Conservation (phyloP, 257 asterid species). For the Capsicum rhomboideum region DNA sequence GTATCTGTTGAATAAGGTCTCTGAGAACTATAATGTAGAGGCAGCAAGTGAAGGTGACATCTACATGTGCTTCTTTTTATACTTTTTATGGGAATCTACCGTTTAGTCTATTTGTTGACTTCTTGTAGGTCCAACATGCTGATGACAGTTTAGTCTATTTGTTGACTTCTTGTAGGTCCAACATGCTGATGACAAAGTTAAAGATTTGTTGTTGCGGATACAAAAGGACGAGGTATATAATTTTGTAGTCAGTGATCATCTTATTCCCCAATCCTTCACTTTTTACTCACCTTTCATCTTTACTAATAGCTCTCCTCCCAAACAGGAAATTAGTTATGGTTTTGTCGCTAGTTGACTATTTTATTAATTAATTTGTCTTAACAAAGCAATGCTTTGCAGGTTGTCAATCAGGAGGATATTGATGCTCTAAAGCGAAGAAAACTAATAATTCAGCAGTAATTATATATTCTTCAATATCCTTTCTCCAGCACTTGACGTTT, state of each 20-base stretch:
- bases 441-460: slow-evolving; percentile 75
- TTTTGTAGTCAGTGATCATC: not conserved
- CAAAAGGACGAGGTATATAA: slow-evolving; percentile 64
- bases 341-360: not conserved
- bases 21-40: not conserved
- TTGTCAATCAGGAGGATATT: slow-evolving; percentile 50
- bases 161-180: slow-evolving; percentile 39
- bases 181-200: slow-evolving; percentile 67
- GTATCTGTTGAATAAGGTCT: not conserved
- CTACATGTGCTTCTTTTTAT: not conserved
- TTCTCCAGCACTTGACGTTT: not conserved
- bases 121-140: slow-evolving; percentile 50
- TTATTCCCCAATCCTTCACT: not conserved
- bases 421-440: slow-evolving; percentile 77
- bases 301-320: not conserved
- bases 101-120: not conserved
- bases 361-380: not conserved
- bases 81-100: not conserved
- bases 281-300: not conserved
- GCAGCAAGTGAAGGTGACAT: not conserved
- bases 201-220: slow-evolving; percentile 46
- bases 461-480: not conserved
- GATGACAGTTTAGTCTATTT: not conserved
- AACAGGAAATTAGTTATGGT: not conserved
- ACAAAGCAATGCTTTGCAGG: slow-evolving; percentile 34